Base-by-base conservation (phyloP, 2,329 filamentous ascomycete species). In the Beauveria pseudobassiana region DNA sequence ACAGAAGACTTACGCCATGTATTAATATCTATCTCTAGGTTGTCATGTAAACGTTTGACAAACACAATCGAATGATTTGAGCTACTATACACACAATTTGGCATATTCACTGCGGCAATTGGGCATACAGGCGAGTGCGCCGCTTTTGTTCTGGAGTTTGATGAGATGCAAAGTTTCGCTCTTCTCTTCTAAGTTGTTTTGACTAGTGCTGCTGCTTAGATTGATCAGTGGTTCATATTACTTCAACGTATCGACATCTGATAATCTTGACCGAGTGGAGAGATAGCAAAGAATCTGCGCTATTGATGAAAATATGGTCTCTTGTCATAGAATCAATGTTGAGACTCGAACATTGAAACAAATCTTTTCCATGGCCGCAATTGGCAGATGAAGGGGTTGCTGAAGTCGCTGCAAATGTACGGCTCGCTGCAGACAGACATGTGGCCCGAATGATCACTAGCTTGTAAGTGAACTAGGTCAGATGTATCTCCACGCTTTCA, bases 11-110 rank as follows among this genome's bases (percentile, higher is more conserved):
- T 24, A 20, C 5, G 26, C 18, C 5, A 53, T 53, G 9, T 46
- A 9, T 52, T 55, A 50, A 55, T 18, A 28, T 34, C 3, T 50
- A 18, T 24, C 16, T 2, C 3, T 40, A 61, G 59, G 45, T 61
- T 45, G 59, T 61, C 42, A 61, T 61, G 59, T 61, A 55, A 50
- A 40, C 7, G 14, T 58, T 57, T 16, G 46, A 28, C 34, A 28
- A 40, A 30, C 12, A 14, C 5, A 20, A 42, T 14, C 40, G 5
- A 34, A 18, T 38, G n/a, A 46, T 38, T 5, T 56, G 14, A 38
- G 42, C 22, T n/a, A 18, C 28, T n/a, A 49, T 50, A 26, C 50
- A 50, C 18, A 49, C 8, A 40, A 24, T 58, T 38, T 34, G 28
- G 54, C 30, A 49, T 58, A 40, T 58, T 57, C 28, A 40, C 45